A percentile compares a stretch with the other conserved stretches of the same genome.
Conservation (phyloP, 2,329 filamentous ascomycete genomes). For the Calonectria henricotiae region DNA sequence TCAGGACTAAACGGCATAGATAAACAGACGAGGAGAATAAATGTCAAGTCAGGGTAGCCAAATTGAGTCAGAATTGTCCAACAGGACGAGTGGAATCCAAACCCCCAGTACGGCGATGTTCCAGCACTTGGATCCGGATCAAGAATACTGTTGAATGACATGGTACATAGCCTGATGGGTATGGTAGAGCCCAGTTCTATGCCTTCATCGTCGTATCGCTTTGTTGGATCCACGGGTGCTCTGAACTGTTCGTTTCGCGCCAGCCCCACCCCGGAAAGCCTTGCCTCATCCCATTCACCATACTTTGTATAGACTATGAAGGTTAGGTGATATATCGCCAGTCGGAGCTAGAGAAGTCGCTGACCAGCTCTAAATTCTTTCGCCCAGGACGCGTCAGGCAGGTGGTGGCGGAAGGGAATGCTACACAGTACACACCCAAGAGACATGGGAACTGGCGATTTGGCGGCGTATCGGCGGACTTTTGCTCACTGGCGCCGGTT, state of each 20-base stretch:
- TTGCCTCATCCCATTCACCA: slow-evolving; percentile 3
- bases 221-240: not conserved
- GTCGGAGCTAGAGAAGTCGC: not conserved
- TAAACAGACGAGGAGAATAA: not conserved
- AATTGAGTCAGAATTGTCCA: not conserved
- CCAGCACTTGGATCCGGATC: too few relatives aligned
- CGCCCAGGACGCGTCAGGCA: not conserved
- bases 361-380: not conserved
- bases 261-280: not conserved
- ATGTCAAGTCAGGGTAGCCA: not conserved
- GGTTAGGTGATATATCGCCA: not conserved
- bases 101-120: not conserved
- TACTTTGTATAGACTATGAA: not conserved
- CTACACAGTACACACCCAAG: not conserved
- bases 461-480: too few relatives aligned
- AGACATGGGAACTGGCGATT: not conserved
- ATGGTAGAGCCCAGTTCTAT: not conserved
- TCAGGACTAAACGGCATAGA: not conserved
- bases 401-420: not conserved
- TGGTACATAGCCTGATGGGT: not conserved
- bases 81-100: not conserved
- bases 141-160: not conserved
- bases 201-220: not conserved
- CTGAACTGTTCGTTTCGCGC: not conserved
- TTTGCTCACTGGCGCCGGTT: too few relatives aligned